These are phyloP conservation scores for Solanum corneliomulleri DNA, from an alignment of 257 asterid genomes.

Conservation along the genomic window DNA sequence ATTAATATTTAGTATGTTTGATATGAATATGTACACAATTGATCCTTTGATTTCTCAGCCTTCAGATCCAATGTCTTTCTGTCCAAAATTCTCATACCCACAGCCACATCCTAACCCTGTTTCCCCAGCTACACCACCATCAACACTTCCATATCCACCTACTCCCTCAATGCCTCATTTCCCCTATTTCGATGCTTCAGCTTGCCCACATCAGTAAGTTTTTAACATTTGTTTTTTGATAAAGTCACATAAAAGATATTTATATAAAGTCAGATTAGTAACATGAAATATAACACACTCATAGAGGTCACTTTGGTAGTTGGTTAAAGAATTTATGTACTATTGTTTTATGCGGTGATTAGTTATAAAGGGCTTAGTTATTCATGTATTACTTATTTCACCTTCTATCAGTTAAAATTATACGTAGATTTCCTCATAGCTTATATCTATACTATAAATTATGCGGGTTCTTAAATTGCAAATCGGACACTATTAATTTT, in stretches of 20 bases:
- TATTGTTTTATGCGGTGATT: background rate
- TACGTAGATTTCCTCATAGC: background rate
- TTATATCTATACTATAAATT: too few species aligned
- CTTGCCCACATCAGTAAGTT: slow-evolving; percentile 77
- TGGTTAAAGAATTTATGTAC: background rate
- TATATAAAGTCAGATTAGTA: background rate
- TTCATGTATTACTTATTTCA: background rate
- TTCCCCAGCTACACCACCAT: slow-evolving; percentile 5
- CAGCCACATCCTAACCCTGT: slow-evolving; percentile 7
- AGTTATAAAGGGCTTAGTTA: too few species aligned
- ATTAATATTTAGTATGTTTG: slow-evolving; percentile 52
- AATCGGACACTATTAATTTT: background rate
- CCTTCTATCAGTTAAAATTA: background rate
- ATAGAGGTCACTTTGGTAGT: background rate
- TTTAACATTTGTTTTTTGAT: background rate
- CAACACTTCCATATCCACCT: slow-evolving; percentile 15
- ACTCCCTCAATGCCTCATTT: slow-evolving; percentile 18
- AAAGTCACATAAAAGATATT: background rate
- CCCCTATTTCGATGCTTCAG: slow-evolving; percentile 56
- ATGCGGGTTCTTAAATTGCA: too few species aligned
- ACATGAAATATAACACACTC: background rate
- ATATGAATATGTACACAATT: slow-evolving; percentile 51
- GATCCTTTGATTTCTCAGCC: slow-evolving; percentile 84
- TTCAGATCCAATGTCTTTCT: slow-evolving; percentile 49
- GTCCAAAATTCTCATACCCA: slow-evolving; percentile 34